These are phyloP conservation scores for Tolypocladium ovalisporum DNA, from an alignment of 2,329 filamentous ascomycete genomes.

Conservation along the genomic window DNA sequence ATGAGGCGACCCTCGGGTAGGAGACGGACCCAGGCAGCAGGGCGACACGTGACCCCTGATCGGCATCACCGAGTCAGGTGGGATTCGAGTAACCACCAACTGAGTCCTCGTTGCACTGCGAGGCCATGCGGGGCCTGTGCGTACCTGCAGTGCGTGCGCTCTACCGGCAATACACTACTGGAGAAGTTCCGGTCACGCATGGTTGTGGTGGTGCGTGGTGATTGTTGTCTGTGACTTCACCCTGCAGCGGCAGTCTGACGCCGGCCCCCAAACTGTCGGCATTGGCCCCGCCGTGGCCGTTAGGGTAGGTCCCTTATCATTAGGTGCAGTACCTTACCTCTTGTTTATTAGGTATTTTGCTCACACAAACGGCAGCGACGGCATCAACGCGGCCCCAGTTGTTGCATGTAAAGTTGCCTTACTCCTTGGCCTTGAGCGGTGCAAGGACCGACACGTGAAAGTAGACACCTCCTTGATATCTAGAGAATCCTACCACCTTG, in stretches of 20 bases:
- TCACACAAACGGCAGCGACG: neutral
- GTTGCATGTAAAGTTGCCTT: too few relatives aligned
- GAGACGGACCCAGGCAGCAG: neutral
- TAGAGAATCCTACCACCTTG: too few relatives aligned
- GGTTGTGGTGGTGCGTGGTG: neutral
- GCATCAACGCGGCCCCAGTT: too few relatives aligned
- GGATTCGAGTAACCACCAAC: too few relatives aligned
- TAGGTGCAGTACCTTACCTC: too few relatives aligned
- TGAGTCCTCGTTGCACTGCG: neutral
- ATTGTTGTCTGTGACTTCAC: neutral
- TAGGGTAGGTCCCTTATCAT: too few relatives aligned
- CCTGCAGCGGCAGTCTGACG: neutral
- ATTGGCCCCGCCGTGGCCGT: neutral
- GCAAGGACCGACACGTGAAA: too few relatives aligned
- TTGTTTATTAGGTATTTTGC: too few relatives aligned
- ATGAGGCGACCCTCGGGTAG: neutral
- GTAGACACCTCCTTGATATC: too few relatives aligned
- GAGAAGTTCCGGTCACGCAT: neutral
- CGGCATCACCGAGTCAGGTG: too few relatives aligned
- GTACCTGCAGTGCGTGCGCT: neutral
- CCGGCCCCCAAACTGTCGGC: neutral
- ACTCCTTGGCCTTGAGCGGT: too few relatives aligned
- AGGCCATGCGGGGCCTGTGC: too few relatives aligned
- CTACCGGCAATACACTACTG: neutral
- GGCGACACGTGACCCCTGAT: neutral